Base-by-base conservation (phyloP, 2,329 filamentous ascomycete species). In the Corniculantispora saksenae region DNA sequence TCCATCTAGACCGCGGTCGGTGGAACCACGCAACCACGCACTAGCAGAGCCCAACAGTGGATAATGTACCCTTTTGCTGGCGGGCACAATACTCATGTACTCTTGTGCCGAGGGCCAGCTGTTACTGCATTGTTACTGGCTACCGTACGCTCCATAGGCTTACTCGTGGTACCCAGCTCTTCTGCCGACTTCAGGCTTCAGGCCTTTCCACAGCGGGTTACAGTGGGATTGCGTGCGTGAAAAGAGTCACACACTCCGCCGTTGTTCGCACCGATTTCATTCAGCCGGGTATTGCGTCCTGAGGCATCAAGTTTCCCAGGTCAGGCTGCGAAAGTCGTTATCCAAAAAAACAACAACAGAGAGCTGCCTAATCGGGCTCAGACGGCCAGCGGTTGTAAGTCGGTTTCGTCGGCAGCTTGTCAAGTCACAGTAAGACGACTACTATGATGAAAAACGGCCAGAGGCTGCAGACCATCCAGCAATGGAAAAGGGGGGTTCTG, bases 1-100 rank as follows among this genome's bases (percentile, higher is more conserved):
- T 8, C 27, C 60, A 48, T 63, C 61, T 63, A 63, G 61, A 63
- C 53, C 61, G 53, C 53, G 61, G 61, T 63, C 61, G 61, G 61
- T 63, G 61, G 61, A 63, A 63, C 61, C 53, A 35, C 5, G 12
- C 50, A 63, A 50, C 53, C 9, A 48, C 7, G 32, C 53, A 57
- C 53, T 57, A 63, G 61, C 53, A 61, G 57, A 61, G 47, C 12
- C 57, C 27, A 29, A 13, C 57, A 43, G 51, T 40, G 61, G 61
- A 50, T 57, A 50, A 63, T 63, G 61, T 63, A 63, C 61, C 61
- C 51, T 63, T 63, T 48, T 40, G 61, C 51, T 50, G 53, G 53
- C 10, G 8, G 43, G 27, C 29, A 21, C 43, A 21, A 21, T 50
- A 13, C 29, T n/a, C 51, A 38, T 47, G 51, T 63, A 63, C 60